phyloP scores from a whole-genome alignment of 208 protist genomes.

The Porcisia hertigi region DNA sequence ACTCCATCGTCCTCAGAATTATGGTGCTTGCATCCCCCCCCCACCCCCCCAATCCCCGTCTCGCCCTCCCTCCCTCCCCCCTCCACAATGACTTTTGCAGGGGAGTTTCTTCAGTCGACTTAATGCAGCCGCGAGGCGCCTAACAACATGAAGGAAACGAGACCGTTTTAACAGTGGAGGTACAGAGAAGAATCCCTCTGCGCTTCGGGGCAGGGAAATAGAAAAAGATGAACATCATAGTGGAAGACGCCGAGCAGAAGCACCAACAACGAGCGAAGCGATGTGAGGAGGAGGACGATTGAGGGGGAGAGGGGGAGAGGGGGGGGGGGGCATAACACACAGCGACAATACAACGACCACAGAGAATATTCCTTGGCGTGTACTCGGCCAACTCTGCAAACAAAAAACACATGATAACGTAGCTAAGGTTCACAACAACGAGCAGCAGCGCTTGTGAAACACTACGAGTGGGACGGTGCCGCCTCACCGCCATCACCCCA shows the following conservation, averaged over 20 bases:
- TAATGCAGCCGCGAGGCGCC: background rate
- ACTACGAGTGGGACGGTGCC: conserved; percentile 1
- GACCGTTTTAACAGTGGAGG: background rate
- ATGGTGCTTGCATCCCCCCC: background rate
- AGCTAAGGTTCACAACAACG: background rate
- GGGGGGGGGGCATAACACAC: background rate
- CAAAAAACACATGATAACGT: too few species aligned
- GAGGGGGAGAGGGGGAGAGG: background rate
- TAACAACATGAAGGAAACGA: background rate
- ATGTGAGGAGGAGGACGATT: background rate
- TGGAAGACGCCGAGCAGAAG: background rate
- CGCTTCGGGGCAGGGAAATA: background rate
- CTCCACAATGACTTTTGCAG: background rate
- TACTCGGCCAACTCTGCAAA: background rate
- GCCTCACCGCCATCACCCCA: background rate
- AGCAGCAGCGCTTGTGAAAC: background rate
- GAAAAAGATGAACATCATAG: background rate
- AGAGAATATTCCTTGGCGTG: background rate
- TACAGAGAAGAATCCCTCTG: background rate
- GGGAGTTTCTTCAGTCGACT: background rate
- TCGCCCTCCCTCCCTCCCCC: background rate
- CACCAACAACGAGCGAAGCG: background rate
- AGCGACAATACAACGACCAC: background rate
- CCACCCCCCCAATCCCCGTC: background rate
- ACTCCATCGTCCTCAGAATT: background rate